Percentiles rank a stretch among this genome's conserved stretches.
Conservation (phyloP, 176 grass and related monocot species). For the Avena atlantica region DNA sequence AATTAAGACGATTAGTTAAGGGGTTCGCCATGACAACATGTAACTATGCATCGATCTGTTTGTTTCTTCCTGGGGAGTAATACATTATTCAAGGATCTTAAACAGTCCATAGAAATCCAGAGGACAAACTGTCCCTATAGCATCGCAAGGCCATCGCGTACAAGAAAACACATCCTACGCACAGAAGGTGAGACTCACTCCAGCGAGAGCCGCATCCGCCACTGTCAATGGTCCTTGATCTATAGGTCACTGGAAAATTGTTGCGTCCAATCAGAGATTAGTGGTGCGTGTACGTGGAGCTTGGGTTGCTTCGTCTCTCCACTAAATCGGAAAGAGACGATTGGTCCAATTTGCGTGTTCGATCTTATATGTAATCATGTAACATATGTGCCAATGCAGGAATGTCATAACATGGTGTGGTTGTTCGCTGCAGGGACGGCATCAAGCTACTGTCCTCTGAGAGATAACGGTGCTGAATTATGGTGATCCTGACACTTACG, state of each 20-base stretch:
- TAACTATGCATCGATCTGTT: too few species aligned
- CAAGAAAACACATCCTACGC: not conserved
- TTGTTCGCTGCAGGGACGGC: slow-evolving; percentile 1
- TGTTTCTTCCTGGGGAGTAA: not conserved
- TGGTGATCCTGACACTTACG: slow-evolving; percentile 21
- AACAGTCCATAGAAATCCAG: too few species aligned
- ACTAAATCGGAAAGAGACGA: not conserved
- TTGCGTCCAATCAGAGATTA: not conserved
- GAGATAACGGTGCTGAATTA: not conserved
- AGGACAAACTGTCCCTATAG: not conserved
- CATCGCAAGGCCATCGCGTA: not conserved
- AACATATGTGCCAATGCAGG: slow-evolving; percentile 10
- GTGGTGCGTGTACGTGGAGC: not conserved
- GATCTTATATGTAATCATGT: slow-evolving; percentile 16
- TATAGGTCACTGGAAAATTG: not conserved
- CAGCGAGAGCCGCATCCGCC: not conserved
- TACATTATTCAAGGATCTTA: too few species aligned
- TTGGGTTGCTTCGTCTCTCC: not conserved
- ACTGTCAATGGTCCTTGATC: not conserved
- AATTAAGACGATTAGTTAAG: not conserved
- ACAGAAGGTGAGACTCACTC: not conserved
- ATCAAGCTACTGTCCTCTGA: not conserved
- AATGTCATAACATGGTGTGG: slow-evolving; percentile 7
- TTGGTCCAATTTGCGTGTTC: not conserved
- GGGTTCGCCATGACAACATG: too few species aligned